These are phyloP conservation scores for Endoconidiophora polonica DNA, from an alignment of 2,329 filamentous ascomycete genomes.

Conservation along the genomic window DNA sequence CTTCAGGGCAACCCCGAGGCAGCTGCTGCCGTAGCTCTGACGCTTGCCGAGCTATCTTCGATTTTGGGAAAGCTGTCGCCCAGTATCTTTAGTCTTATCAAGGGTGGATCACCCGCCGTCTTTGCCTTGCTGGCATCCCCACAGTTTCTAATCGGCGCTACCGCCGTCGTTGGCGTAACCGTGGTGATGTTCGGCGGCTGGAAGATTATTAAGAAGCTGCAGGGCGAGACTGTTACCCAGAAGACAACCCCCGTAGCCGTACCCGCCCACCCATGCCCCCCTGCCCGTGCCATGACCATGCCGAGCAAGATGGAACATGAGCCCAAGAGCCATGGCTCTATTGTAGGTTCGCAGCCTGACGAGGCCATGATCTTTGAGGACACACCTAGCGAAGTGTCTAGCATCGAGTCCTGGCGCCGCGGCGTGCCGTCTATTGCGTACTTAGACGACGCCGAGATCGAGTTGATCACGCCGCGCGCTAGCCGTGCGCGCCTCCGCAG, in stretches of 20 bases:
- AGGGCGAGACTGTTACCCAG: slow-evolving; percentile 21
- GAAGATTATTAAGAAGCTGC: slow-evolving; percentile 87
- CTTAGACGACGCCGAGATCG: slow-evolving; percentile 33
- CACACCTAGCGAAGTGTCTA: slow-evolving; percentile 29
- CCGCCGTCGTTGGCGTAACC: slow-evolving; percentile 80
- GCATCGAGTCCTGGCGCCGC: slow-evolving; percentile 42
- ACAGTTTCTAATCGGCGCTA: slow-evolving; percentile 85
- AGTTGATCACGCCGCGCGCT: slow-evolving; percentile 41
- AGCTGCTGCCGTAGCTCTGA: slow-evolving; percentile 83
- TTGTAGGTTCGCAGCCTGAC: slow-evolving; percentile 20
- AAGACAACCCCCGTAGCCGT: slow-evolving; percentile 20
- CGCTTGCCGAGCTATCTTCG: slow-evolving; percentile 77
- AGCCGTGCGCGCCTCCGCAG: slow-evolving; percentile 26
- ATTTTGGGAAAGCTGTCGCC: slow-evolving; percentile 73
- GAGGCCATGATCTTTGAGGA: slow-evolving; percentile 42
- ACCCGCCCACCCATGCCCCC: slow-evolving; percentile 6
- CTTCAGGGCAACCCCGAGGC: slow-evolving; percentile 60
- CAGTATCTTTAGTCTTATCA: slow-evolving; percentile 56
- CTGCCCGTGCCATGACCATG: slow-evolving; percentile 6
- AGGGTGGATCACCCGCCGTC: slow-evolving; percentile 67
- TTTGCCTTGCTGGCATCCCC: slow-evolving; percentile 77
- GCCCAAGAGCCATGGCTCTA: slow-evolving; percentile 17
- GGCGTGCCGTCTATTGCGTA: slow-evolving; percentile 27
- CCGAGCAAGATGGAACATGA: slow-evolving; percentile 17
- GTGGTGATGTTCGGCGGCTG: slow-evolving; percentile 91